Percentiles rank a stretch among this genome's conserved stretches.
phyloP scores from a whole-genome alignment of 495 filamentous ascomycete genomes.

The Penicillium alfredii region DNA sequence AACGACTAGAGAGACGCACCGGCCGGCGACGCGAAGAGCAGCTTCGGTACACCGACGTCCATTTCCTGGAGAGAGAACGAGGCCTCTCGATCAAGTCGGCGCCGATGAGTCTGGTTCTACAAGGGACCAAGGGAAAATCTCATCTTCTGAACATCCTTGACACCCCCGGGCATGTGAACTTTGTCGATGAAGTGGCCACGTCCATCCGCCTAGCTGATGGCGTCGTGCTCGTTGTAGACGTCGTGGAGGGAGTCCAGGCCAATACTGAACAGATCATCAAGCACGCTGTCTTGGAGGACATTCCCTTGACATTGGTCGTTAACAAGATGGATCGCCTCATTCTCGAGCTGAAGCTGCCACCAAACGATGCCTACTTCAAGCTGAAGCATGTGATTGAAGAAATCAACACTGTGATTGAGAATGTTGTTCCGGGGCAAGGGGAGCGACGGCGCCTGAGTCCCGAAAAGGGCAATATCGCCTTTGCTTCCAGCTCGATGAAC shows the following conservation, averaged over 20 bases:
- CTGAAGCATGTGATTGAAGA: slow-evolving; percentile 96
- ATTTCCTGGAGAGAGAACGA: slow-evolving; percentile 80
- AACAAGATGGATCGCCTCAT: slow-evolving; percentile 98
- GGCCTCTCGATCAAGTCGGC: slow-evolving; percentile 91
- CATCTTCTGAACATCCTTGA: slow-evolving; percentile 92
- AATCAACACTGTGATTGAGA: slow-evolving; percentile 93
- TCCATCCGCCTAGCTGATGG: slow-evolving; percentile 85
- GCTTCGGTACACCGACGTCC: slow-evolving; percentile 88
- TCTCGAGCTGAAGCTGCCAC: slow-evolving; percentile 88
- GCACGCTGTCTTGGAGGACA: slow-evolving; percentile 83
- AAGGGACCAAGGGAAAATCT: slow-evolving; percentile 86
- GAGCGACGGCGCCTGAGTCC: slow-evolving; percentile 79
- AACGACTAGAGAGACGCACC: slow-evolving; percentile 66
- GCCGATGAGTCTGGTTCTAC: slow-evolving; percentile 90
- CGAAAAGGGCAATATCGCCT: slow-evolving; percentile 94
- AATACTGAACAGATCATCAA: slow-evolving; percentile 97
- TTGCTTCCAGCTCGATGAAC: slow-evolving; percentile 86
- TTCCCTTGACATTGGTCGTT: slow-evolving; percentile 82
- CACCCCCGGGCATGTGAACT: slow-evolving; percentile 96
- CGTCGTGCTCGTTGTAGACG: slow-evolving; percentile 88
- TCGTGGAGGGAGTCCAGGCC: slow-evolving; percentile 95
- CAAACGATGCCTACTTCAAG: slow-evolving; percentile 96
- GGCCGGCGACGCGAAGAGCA: slow-evolving; percentile 85
- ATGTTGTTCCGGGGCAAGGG: slow-evolving; percentile 74
- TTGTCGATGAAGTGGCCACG: slow-evolving; percentile 92